Percentiles rank a stretch among this genome's conserved stretches.
Conservation (phyloP, 352 stramenopile species). For the Globisporangium viniferum region DNA sequence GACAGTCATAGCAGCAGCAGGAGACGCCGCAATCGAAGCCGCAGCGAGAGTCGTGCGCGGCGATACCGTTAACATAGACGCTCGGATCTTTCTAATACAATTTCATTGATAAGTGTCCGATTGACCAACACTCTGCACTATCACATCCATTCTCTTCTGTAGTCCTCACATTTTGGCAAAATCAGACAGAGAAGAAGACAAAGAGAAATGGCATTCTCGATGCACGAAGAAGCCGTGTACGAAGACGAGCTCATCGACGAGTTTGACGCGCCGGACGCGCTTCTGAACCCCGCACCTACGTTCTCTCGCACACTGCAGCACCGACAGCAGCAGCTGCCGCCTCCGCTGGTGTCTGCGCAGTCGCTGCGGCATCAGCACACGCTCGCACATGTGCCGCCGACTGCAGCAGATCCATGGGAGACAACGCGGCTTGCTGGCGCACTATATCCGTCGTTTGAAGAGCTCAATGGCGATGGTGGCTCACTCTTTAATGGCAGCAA, state of each 20-base stretch:
- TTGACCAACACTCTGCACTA: neutral
- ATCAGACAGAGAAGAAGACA: conserved; percentile 2
- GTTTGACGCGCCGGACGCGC: conserved; percentile 36
- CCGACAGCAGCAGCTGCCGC: neutral
- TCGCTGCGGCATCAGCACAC: neutral
- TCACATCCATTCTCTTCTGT: neutral
- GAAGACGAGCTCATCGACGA: conserved; percentile 64
- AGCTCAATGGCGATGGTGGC: neutral
- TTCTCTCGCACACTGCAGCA: too few relatives aligned
- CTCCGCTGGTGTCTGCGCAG: conserved; percentile 8
- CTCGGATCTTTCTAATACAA: neutral
- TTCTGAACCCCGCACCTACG: neutral
- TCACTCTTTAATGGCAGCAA: too few relatives aligned
- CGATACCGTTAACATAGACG: conserved; percentile 15
- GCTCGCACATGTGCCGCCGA: neutral
- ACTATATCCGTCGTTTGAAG: conserved; percentile 3
- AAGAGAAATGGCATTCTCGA: neutral
- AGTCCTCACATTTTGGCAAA: neutral
- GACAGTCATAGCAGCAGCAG: neutral
- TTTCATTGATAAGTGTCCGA: neutral
- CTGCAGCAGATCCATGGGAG: neutral
- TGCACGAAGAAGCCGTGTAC: conserved; percentile 26
- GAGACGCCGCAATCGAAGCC: conserved; percentile 9
- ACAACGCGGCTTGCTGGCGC: neutral
- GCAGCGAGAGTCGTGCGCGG: conserved; percentile 10